These are phyloP conservation scores for Geranium incanum DNA, from an alignment of 441 rosid genomes.

Conservation along the genomic window DNA sequence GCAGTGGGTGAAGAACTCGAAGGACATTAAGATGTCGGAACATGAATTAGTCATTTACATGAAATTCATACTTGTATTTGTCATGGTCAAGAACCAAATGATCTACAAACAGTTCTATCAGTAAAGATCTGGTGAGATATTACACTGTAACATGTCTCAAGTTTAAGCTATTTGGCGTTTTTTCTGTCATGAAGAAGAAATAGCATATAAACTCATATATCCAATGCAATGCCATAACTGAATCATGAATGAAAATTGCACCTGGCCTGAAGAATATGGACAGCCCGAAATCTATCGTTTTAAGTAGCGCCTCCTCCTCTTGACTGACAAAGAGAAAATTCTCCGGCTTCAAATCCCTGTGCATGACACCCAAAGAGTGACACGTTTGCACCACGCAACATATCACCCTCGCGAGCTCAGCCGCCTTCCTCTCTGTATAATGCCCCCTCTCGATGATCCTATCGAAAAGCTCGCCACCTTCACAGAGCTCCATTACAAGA, in stretches of 20 bases:
- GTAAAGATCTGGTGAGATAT: no score
- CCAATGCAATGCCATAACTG: conserved; percentile 1
- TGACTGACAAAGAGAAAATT: conserved; percentile 72
- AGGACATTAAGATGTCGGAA: neutral
- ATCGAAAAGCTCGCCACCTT: conserved; percentile 91
- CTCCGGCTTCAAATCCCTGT: conserved; percentile 93
- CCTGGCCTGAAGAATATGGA: conserved; percentile 91
- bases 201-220: neutral
- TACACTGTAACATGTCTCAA: neutral
- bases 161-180: neutral
- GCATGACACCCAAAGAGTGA: conserved; percentile 94
- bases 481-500: conserved; percentile 88
- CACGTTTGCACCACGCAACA: conserved; percentile 85
- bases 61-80: neutral
- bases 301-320: conserved; percentile 67
- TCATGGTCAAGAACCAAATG: neutral
- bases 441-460: conserved; percentile 88
- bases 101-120: neutral
- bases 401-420: conserved; percentile 70
- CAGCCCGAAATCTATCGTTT: conserved; percentile 89
- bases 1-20: neutral
- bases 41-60: neutral
- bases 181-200: neutral
- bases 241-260: conserved; percentile 15
- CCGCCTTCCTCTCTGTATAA: conserved; percentile 75